phyloP scores from a whole-genome alignment of 1,139 yeast species.

The Candida sp. region DNA sequence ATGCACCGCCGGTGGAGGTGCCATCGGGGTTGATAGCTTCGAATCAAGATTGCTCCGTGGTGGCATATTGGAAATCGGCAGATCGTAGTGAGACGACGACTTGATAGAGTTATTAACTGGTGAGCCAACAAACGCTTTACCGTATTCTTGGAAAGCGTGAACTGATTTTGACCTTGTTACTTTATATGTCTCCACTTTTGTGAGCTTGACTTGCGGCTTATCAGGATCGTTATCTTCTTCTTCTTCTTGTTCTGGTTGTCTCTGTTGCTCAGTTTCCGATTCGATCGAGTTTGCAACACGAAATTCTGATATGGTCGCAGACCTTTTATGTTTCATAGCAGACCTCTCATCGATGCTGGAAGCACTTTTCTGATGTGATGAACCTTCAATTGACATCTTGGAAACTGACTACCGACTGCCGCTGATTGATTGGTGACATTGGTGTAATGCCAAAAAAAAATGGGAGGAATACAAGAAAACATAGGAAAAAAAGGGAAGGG shows the following conservation, averaged over 20 bases:
- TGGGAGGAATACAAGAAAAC: background rate
- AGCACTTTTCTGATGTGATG: background rate
- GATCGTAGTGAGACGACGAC: background rate
- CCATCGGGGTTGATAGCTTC: background rate
- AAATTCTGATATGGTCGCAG: constrained; percentile 15
- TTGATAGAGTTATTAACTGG: constrained; percentile 3
- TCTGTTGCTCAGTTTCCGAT: background rate
- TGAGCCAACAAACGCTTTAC: constrained; percentile 7
- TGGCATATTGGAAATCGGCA: constrained; percentile 1
- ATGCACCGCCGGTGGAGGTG: constrained; percentile 5
- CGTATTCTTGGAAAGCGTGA: constrained; percentile 15
- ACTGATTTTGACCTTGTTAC: constrained; percentile 15
- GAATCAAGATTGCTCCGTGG: background rate
- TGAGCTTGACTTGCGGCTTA: constrained; percentile 4
- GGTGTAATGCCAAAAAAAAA: constrained; percentile 1
- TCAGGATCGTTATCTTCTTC: background rate
- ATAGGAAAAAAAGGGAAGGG: background rate
- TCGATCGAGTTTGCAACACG: constrained; percentile 3
- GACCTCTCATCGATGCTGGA: background rate
- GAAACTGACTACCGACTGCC: background rate
- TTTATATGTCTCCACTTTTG: constrained; percentile 12
- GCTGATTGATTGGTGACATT: background rate
- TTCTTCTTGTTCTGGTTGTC: background rate
- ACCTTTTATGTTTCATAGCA: constrained; percentile 6
- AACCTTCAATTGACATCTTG: background rate